phyloP scores from a whole-genome alignment of 2,329 filamentous ascomycete genomes.

The Tolypocladium paradoxum region DNA sequence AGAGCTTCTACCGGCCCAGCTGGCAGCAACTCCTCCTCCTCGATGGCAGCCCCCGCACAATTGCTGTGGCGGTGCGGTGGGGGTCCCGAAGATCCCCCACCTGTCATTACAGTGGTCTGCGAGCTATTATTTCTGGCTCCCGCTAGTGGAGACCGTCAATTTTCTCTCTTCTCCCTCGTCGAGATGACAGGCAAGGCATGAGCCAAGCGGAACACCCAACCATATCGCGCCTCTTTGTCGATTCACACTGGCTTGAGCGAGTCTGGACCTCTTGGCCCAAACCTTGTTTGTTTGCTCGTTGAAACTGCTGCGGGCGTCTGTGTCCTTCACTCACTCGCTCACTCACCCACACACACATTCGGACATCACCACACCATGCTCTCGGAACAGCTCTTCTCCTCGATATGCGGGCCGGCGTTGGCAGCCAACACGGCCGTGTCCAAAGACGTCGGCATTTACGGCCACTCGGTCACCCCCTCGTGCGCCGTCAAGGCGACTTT shows the following conservation, averaged over 20 bases:
- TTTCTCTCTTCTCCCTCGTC: background rate
- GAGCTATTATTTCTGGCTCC: background rate
- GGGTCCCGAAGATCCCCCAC: background rate
- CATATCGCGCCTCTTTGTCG: background rate
- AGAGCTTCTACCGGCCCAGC: too few species aligned
- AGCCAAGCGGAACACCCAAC: background rate
- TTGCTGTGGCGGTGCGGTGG: too few species aligned
- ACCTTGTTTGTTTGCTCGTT: background rate
- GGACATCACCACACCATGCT: conserved; percentile 31
- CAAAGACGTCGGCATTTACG: conserved; percentile 79
- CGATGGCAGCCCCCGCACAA: background rate
- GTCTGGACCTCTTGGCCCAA: background rate
- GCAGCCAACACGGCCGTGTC: conserved; percentile 52
- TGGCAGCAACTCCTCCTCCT: too few species aligned
- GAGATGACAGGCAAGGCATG: background rate
- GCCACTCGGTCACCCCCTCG: conserved; percentile 71
- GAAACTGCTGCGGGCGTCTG: background rate
- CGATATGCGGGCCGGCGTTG: conserved; percentile 45
- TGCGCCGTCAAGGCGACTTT: conserved; percentile 65
- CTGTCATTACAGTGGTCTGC: background rate
- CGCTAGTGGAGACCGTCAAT: background rate
- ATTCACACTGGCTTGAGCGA: background rate
- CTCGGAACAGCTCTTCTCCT: conserved; percentile 48
- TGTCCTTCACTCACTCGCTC: background rate
- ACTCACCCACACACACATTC: background rate